Base-by-base conservation (phyloP, 2,329 filamentous ascomycete species). In the Cladosporium sp. region DNA sequence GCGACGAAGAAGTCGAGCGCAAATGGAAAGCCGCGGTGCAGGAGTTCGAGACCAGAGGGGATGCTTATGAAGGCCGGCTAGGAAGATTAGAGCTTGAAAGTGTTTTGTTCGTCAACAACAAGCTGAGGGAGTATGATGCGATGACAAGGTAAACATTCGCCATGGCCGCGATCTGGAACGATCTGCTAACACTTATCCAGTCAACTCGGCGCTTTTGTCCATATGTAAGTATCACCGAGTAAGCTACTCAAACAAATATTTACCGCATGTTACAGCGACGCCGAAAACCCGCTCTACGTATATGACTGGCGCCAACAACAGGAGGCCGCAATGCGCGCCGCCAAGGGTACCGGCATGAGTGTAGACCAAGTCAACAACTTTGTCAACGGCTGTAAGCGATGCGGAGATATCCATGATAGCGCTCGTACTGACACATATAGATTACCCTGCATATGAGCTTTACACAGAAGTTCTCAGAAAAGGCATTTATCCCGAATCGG, bases 271-370 rank as follows among this genome's bases (percentile, higher is more conserved):
- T 16, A 55, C n/a, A 84, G 81, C 64, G 89, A 96, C 73, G 90
- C 93, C 6, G 85, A 90, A 71, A 82, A 95, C 70, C 83, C 87
- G 5, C 81, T 83, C 60, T 93, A 88, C 74, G 93, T 96, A 62
- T 97, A 97, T 72, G 85, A 85, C 67, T 97, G 93, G 93, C 87
- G 93, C 16, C 80, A 88, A 71, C 83, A 97, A 79, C 92, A 96
- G 78, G 93, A 97, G 78, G 84, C 85, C 57, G 85, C 85, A 66
- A 81, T 97, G 72, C 85, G 90, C 28, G 81, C 81, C 8, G 79
- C 83, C 26, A 90, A 85, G 69, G 92, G 91, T 1, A 84, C 83
- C 0, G 93, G 92, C 33, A 97, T 97, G 93, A 90, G 87, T 1
- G 89, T 91, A 70, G 89, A 92, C 65, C 86, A 94, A 76, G 91